Evolutionary conservation across 2,329 filamentous ascomycete genomes (phyloP), one percentile per base, ranked within the genome.

Genomic region (Hypocrella siamensis): DNA sequence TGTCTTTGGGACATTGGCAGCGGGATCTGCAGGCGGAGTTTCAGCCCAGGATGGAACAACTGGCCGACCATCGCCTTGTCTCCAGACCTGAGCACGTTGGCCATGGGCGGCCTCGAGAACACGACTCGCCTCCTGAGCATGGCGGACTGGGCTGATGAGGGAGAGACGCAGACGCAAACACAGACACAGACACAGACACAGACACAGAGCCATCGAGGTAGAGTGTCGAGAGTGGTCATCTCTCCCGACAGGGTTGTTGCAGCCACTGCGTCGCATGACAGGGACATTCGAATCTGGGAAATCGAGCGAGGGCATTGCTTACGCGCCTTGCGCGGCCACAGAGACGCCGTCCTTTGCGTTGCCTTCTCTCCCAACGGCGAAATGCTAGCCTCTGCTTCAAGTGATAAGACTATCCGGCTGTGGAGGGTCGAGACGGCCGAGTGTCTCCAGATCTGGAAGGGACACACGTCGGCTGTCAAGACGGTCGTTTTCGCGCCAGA

Each of bases 401-500:
- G 33, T 25, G 35, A 38, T 24, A 24, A 33, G 26, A 33, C 33
- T 17, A 31, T 38, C 18, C 35, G 35, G 15, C 10, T 38, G 17
- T 38, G 35, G 35, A 19, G 30, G 15, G 17, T 37, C 3, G 14
- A 17, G 11, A 26, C 33, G n/a, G 31, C 35, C 6, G 18, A 17
- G 2, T 38, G 32, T 16, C 17, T 38, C n/a, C 37, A 44, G 29
- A 43, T 34, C 12, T 38, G 42, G n/a, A 36, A 39, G 14, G 40
- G 40, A 7, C 44, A 47, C 30, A 30, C 17, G 4, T 24, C 11
- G 6, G 17, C 5, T 0, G 33, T 43, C 11, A 26, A 5, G 6
- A 34, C 34, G 11, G 25, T 48, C n/a, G 32, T 32, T 5, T 45
- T 45, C 29, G 40, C 44, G 5, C 32, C 32, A 7, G 38, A 46